Evolutionary conservation across 2,329 filamentous ascomycete genomes (phyloP).

Genomic region (Didymella lethalis): DNA sequence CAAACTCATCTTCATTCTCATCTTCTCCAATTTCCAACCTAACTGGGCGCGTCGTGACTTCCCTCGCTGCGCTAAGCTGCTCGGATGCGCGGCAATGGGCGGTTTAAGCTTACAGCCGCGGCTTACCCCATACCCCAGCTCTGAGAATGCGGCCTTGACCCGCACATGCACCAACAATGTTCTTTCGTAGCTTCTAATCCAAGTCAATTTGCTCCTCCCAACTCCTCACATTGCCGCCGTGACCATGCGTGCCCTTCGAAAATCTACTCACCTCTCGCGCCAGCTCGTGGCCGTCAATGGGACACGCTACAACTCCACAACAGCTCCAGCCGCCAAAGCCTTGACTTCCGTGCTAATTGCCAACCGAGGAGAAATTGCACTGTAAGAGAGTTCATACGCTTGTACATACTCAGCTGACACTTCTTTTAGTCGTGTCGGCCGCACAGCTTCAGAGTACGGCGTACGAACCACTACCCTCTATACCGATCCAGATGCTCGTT

Average conservation of each 20-base stretch:
- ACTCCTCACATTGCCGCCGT: constrained; percentile 21
- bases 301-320: constrained; percentile 44
- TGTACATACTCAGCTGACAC: constrained; percentile 14
- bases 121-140: constrained; percentile 27
- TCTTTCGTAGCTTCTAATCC: constrained; percentile 29
- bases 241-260: constrained; percentile 49
- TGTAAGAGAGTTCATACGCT: constrained; percentile 56
- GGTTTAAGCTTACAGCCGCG: constrained; percentile 39
- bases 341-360: constrained; percentile 87
- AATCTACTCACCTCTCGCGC: constrained; percentile 45
- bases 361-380: constrained; percentile 94
- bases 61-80: constrained; percentile 15
- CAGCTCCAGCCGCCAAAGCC: constrained; percentile 45
- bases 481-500: constrained; percentile 85
- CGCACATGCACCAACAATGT: constrained; percentile 26
- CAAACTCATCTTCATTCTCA: constrained; percentile 1
- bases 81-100: constrained; percentile 30
- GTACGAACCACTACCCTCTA: constrained; percentile 95
- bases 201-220: constrained; percentile 21
- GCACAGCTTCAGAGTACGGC: constrained; percentile 85
- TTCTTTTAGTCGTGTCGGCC: constrained; percentile 72
- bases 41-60: constrained; percentile 19
- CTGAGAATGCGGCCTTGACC: constrained; percentile 18
- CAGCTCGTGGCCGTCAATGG: constrained; percentile 44
- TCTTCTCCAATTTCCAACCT: constrained; percentile 2